Evolutionary conservation across 2,329 filamentous ascomycete species (phyloP).

Genomic region (Drechmeria coniospora): DNA sequence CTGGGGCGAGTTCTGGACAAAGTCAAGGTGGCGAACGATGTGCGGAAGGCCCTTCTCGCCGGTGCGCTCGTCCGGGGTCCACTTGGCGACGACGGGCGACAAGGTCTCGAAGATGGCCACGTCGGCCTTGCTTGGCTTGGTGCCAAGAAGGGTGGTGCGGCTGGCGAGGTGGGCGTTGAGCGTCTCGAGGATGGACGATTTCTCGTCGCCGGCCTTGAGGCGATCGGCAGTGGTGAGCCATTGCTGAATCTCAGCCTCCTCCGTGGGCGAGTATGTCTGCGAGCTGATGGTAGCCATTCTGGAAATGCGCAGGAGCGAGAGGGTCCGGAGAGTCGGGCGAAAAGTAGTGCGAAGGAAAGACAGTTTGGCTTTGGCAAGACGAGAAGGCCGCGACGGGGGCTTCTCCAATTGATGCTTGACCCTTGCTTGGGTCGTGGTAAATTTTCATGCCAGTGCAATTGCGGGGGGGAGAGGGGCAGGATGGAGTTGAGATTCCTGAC

Average conservation of each 20-base stretch:
- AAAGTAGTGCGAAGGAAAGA: constrained; percentile 23
- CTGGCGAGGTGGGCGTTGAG: constrained; percentile 80
- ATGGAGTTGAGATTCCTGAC: too few species aligned
- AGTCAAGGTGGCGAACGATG: constrained; percentile 82
- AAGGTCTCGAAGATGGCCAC: constrained; percentile 69
- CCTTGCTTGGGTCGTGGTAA: neutral
- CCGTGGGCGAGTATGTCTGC: constrained; percentile 57
- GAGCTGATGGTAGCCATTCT: constrained; percentile 52
- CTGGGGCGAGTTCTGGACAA: constrained; percentile 79
- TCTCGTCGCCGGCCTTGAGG: constrained; percentile 40
- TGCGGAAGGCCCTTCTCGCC: constrained; percentile 81
- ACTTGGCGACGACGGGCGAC: constrained; percentile 59
- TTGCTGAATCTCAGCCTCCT: constrained; percentile 77
- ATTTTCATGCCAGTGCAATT: too few species aligned
- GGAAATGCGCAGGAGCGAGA: constrained; percentile 24
- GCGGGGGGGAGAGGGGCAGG: too few species aligned
- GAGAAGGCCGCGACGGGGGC: neutral
- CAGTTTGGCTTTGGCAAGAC: constrained; percentile 20
- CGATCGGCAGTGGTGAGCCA: constrained; percentile 70
- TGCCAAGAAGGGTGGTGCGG: constrained; percentile 76
- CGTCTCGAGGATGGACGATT: constrained; percentile 55
- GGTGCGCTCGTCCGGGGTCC: constrained; percentile 75
- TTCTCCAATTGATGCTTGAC: constrained; percentile 2
- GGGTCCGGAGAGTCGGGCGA: constrained; percentile 17
- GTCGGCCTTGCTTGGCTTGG: constrained; percentile 80